These are phyloP conservation scores for Theobroma grandiflorum DNA, from an alignment of 441 rosid species.

Conservation along the genomic window DNA sequence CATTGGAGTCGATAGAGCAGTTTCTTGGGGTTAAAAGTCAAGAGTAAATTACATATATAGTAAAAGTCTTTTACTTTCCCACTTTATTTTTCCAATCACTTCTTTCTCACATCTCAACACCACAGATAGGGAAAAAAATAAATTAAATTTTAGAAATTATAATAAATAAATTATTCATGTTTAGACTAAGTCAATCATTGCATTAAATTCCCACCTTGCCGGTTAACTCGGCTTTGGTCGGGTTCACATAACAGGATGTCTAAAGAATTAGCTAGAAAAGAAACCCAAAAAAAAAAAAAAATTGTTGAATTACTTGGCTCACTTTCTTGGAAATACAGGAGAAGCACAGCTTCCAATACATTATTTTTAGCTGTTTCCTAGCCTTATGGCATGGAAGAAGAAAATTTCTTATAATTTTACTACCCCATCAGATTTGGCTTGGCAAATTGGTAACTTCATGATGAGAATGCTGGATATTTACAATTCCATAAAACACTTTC, in stretches of 20 bases:
- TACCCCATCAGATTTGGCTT: background rate
- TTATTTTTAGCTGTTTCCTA: slow-evolving; percentile 22
- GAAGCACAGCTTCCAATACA: background rate
- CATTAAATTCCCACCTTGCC: slow-evolving; percentile 44
- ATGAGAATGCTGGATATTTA: background rate
- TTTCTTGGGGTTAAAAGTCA: slow-evolving; percentile 25
- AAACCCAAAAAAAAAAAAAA: background rate
- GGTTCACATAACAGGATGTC: slow-evolving; percentile 50
- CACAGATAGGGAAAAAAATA: background rate
- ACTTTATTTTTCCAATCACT: background rate
- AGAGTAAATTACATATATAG: slow-evolving; percentile 25
- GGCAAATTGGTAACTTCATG: slow-evolving; percentile 14
- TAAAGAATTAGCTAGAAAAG: background rate
- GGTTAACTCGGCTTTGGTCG: slow-evolving; percentile 51
- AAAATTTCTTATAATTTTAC: background rate
- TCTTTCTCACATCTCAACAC: background rate
- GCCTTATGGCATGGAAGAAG: slow-evolving; percentile 3
- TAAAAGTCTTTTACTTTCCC: background rate
- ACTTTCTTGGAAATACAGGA: slow-evolving; percentile 26
- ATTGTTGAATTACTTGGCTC: background rate
- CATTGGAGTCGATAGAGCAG: slow-evolving; percentile 40
- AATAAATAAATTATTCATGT: background rate
- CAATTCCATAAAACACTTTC: background rate
- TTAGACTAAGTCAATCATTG: slow-evolving; percentile 54
- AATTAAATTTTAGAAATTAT: too few relatives aligned